Evolutionary conservation across 176 grass and related monocot genomes (phyloP), one percentile per base, ranked within the genome.

Genomic region (sorghum (Sorghum bicolor)): DNA sequence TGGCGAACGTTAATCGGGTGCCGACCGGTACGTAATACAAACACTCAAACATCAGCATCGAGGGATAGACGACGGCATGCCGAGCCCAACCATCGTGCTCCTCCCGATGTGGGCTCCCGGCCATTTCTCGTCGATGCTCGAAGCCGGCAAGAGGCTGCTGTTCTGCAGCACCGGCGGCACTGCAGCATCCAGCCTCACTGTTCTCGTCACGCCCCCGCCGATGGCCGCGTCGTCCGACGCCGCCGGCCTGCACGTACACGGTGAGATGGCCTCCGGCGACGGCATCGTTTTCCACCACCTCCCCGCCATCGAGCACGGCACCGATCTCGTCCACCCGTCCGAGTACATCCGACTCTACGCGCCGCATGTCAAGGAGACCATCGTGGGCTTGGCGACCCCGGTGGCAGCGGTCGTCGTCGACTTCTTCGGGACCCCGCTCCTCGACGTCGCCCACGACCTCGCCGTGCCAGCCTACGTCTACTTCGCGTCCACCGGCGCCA

Each of bases 381-480:
- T 88, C 38, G 39, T 34, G 4, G 61, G 44, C 17, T 40, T 45
- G 30, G 15, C 43, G 67, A 36, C 62, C 15, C 79, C 80, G 1
- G 61, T 38, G 4, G 74, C 80, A 2, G 83, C 64, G 3, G 50
- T 90, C 5, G 41, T 90, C 24, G 13, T 90, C 50, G 88, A 90
- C 78, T 70, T 86, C 25, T 90, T 90, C 36, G 30, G 19, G 22
- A 83, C 88, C 7, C 34, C 88, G 2, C 64, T 86, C 28, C 72
- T 90, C 29, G 80, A 87, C 76, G 88, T 83, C 12, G 74, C 74
- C 15, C 69, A 37, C 26, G 84, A 83, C 32, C 79, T 90, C 29
- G 80, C 50, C 29, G 28, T 90, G 55, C 84, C 84, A 2, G 44
- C 74, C n/a, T 90, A 90, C 62, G 52, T 90, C 39, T 90, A 82